These are phyloP conservation scores for Fonsecaea pugnacius DNA, from an alignment of 2,329 filamentous ascomycete species.

Conservation along the genomic window DNA sequence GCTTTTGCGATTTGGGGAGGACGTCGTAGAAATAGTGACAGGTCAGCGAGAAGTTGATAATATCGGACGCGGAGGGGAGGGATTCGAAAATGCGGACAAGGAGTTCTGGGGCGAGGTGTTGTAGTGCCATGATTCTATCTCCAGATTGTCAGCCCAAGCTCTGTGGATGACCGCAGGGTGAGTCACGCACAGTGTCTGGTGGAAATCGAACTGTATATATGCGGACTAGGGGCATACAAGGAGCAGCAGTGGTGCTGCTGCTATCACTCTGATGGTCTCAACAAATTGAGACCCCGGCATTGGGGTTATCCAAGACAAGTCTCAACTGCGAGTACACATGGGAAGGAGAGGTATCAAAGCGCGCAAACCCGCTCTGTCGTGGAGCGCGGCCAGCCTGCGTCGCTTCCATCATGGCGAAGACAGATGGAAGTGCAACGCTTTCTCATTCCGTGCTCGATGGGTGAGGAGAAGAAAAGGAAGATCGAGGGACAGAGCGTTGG, in stretches of 20 bases:
- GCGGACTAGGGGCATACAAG: background rate
- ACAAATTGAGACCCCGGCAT: slow-evolving; percentile 55
- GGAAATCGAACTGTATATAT: background rate
- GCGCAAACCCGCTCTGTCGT: background rate
- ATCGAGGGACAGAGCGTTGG: background rate
- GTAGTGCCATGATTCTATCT: slow-evolving; percentile 54
- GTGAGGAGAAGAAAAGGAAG: background rate
- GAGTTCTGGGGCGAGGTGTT: slow-evolving; percentile 62
- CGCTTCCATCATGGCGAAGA: background rate
- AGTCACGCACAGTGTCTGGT: background rate
- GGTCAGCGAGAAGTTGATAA: slow-evolving; percentile 59
- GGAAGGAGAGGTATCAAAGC: slow-evolving; percentile 17
- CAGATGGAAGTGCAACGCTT: slow-evolving; percentile 1
- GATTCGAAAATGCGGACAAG: slow-evolving; percentile 61
- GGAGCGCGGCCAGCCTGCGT: background rate
- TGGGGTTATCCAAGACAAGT: slow-evolving; percentile 56
- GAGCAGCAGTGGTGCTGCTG: slow-evolving; percentile 26
- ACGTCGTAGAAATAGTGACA: slow-evolving; percentile 60
- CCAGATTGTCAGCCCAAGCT: background rate
- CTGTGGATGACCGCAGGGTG: background rate
- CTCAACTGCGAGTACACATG: background rate
- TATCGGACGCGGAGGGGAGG: slow-evolving; percentile 57
- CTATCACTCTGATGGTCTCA: slow-evolving; percentile 44
- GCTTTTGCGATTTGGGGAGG: slow-evolving; percentile 58
- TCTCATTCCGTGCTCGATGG: background rate